Base-by-base conservation (phyloP, 140 eudicot species). In the Stevia rebaudiana region DNA sequence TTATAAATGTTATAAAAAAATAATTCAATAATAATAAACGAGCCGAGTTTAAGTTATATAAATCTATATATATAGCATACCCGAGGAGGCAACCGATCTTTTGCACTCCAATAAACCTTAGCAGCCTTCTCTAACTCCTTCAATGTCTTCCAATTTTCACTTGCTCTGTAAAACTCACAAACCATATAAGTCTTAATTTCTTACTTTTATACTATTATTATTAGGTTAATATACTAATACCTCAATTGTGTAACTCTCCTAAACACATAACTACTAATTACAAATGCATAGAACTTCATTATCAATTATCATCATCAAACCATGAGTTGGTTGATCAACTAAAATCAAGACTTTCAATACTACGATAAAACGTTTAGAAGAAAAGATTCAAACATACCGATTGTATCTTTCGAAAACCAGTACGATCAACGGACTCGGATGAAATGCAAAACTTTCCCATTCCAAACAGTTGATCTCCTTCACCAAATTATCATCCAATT, bases 11-110 rank as follows among this genome's bases (percentile, higher is more conserved):
- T n/a, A n/a, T n/a, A n/a, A n/a, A n/a, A n/a, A n/a, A n/a, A n/a
- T n/a, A n/a, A n/a, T n/a, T n/a, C n/a, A n/a, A n/a, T n/a, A n/a
- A n/a, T n/a, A n/a, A n/a, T n/a, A n/a, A n/a, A n/a, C n/a, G n/a
- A n/a, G n/a, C n/a, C n/a, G n/a, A n/a, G n/a, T n/a, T n/a, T n/a
- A n/a, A n/a, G n/a, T n/a, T n/a, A n/a, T n/a, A n/a, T n/a, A n/a
- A n/a, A n/a, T n/a, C n/a, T n/a, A n/a, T n/a, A n/a, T n/a, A n/a
- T n/a, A 56, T 16, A 33, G 63, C 69, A 63, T 84, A 94, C 99
- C 90, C 97, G 87, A 76, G 99, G 99, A 24, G 97, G 99, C 61
- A 94, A 76, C 48, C 88, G 90, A 40, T 94, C 97, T 82, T 94
- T 94, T 55, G 97, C 95, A 19, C 60, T 76, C 95, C 95, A 88